Evolutionary conservation across 306 rosid genomes (phyloP), one percentile per base, ranked within the genome.

Genomic region (Prunus mongolica): DNA sequence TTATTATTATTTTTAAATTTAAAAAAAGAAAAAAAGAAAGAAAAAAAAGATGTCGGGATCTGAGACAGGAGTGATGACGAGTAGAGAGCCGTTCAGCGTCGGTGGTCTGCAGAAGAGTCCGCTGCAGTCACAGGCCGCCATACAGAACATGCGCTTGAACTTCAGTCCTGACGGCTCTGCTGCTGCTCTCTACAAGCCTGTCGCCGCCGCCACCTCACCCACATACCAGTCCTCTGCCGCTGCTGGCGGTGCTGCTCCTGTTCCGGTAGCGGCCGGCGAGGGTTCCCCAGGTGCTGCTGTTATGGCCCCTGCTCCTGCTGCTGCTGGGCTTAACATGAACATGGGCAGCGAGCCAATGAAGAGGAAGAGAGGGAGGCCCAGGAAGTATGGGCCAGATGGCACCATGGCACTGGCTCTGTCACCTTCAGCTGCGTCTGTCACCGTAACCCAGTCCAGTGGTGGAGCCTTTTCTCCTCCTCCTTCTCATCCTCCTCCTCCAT

Each of bases 331-430:
- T 28, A 80, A 81, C 46, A 77, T 81, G 73, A 86, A 78, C 55
- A 49, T 69, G 85, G 77, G 80, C 20, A 77, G 69, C 0, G 89
- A 89, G 80, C 65, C 81, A 2, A 10, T 79, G 71, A 92, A 92
- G 83, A 84, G 74, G 84, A 92, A 88, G 82, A 88, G 96, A 60
- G 97, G 97, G 22, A 88, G 97, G 67, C 96, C 97, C 3, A 87
- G 96, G 82, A 92, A 92, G 69, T 90, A 88, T 61, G 96, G 87
- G 12, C 86, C 90, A 13, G 95, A 86, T 76, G 95, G 91, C 46
- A 58, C 85, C 70, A 84, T 88, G 88, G 72, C 87, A 32, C 20
- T 86, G 83, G 76, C 66, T 57, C 75, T 83, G 57, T 57, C 82
- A 13, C 74, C 86, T 16, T 30, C 79, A 15, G 71, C 85, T 38